Evolutionary conservation across 2,329 filamentous ascomycete genomes (phyloP), one percentile per base, ranked within the genome.

Genomic region (Berkeleyomyces basicola): DNA sequence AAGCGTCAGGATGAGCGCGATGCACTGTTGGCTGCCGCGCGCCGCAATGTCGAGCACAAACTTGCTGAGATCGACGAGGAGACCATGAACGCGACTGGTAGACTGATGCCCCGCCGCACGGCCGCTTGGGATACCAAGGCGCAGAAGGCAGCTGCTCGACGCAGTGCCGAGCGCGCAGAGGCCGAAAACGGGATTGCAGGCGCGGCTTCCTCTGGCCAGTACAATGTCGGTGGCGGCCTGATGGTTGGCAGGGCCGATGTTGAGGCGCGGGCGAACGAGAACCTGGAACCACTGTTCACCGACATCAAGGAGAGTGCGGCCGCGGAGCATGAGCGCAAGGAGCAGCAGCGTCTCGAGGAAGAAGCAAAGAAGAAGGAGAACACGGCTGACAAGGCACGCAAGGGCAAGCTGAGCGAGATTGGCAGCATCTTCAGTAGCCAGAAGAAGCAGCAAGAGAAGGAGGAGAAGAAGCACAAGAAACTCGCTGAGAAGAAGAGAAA

Each of bases 111-210:
- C 10, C 79, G 83, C 1, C 82, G 86, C 68, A 76, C 86, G 67
- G 84, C 82, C 36, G 83, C 90, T 61, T 95, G 90, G 89, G 89
- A 95, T 68, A 74, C 82, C 59, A 88, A 87, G 71, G 88, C 90
- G 5, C 80, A 85, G 44, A 81, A 83, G 59, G 80, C 84, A 31
- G 88, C 88, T 80, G 9, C 84, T 85, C 43, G 82, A 81, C 49
- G 81, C 10, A 9, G 51, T 10, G 37, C 53, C 23, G 40, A 61
- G 36, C 61, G 61, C 9, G 33, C 31, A 9, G 49, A 42, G 11
- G 37, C 62, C 16, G 39, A 46, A 87, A 51, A 11, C 10, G 43
- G 59, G 3, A 58, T 6, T 40, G 37, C 43, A n/a, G 33, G 36
- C 36, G 14, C 4, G 7, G 31, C 36, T 4, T 57, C 63, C 7